Evolutionary conservation across 1,139 yeast species (phyloP).

Genomic region (Debaryomycetaceae sp.): DNA sequence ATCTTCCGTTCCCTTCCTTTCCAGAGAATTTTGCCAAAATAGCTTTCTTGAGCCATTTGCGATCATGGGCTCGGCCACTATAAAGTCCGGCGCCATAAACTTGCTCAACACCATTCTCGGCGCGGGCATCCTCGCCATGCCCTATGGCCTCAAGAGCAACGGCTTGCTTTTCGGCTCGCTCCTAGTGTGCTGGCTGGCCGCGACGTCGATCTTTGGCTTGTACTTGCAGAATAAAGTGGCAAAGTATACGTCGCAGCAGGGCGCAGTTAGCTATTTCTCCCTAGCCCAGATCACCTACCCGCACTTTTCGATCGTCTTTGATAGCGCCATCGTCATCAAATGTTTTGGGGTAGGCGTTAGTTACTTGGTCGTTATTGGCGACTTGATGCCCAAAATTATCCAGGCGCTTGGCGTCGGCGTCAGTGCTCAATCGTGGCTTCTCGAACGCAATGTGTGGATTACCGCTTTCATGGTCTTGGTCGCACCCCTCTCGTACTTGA

Average conservation of each 20-base stretch:
- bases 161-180: conserved; percentile 39
- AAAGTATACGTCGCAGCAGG: conserved; percentile 37
- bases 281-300: conserved; percentile 47
- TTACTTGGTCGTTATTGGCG: conserved; percentile 82
- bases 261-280: conserved; percentile 42
- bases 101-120: conserved; percentile 45
- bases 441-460: conserved; percentile 61
- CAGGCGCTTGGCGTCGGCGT: conserved; percentile 24
- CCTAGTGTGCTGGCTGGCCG: conserved; percentile 36
- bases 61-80: conserved; percentile 21
- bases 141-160: conserved; percentile 41
- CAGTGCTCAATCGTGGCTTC: conserved; percentile 12
- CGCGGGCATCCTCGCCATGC: conserved; percentile 50
- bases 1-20: neutral
- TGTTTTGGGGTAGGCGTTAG: conserved; percentile 90
- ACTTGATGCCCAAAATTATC: conserved; percentile 71
- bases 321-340: conserved; percentile 46
- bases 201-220: conserved; percentile 42
- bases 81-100: conserved; percentile 41
- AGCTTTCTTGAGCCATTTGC: neutral
- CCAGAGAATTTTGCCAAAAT: neutral
- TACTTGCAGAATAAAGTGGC: conserved; percentile 42
- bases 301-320: conserved; percentile 28
- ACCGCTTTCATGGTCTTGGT: conserved; percentile 50
- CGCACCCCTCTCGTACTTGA: conserved; percentile 61